Evolutionary conservation across 306 rosid genomes (phyloP), one percentile per base, ranked within the genome.

Genomic region (Corylus americana): DNA sequence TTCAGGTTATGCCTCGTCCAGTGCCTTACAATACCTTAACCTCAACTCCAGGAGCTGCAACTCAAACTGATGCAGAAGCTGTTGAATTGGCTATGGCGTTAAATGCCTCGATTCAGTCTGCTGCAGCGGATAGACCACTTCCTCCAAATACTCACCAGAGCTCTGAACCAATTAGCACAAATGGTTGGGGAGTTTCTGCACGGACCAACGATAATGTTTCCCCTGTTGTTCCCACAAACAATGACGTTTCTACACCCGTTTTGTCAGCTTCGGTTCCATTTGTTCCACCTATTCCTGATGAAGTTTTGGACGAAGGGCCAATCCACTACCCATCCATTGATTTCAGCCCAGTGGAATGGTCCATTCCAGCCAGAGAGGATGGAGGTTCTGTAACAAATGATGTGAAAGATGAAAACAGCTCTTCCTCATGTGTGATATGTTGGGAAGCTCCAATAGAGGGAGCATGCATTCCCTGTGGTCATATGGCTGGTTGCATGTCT

Each of bases 401-500:
- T 18, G 47, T 11, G 75, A 78, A 66, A 39, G 63, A 31, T 64
- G 79, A 42, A 25, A 68, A 16, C 31, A 64, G 39, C 29, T 74
- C 74, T 76, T 76, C 75, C 51, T 67, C 80, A 25, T 77, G 74
- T n/a, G 68, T 76, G 44, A 66, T 82, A 20, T 82, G 81, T 45
- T 77, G 70, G 70, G 75, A 77, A 27, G 59, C 81, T 72, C 70
- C 75, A 20, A 22, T 54, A 37, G 70, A 82, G 70, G 81, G 85
- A 11, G 75, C 81, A 7, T 82, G 76, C 48, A 27, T 74, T 35
- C 78, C 64, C 9, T 74, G 79, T 37, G 86, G 82, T 49, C 80
- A 80, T 75, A 75, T 80, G 84, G 79, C 76, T 13, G 79, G 84
- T 27, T 80, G 84, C 76, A 68, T 74, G 71, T 44, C 76, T 47